A percentile compares a stretch with the other conserved stretches of the same genome.
Conservation (phyloP, 805 yeast genomes). For the Candida quercuum region DNA sequence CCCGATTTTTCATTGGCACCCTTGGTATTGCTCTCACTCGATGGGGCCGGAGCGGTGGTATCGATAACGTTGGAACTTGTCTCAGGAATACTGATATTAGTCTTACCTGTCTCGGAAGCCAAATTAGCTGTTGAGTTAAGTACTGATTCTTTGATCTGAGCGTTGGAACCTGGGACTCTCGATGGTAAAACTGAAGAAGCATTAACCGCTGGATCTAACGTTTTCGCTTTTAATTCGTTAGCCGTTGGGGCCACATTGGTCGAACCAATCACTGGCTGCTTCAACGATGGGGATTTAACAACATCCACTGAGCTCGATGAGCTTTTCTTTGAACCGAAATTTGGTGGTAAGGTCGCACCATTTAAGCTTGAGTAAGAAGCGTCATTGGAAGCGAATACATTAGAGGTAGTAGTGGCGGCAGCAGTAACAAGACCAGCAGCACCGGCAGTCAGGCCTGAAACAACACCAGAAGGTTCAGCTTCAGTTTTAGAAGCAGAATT, state of each 20-base stretch:
- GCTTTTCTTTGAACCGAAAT: conserved; percentile 16
- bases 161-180: no score
- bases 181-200: no score
- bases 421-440: background rate
- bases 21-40: conserved; percentile 7
- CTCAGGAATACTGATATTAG: background rate
- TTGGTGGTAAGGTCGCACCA: conserved; percentile 23
- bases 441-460: background rate
- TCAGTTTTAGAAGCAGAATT: background rate
- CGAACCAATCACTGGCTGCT: background rate
- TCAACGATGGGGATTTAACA: background rate
- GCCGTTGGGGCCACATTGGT: no score
- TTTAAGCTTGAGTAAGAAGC: conserved; percentile 12
- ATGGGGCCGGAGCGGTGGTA: background rate
- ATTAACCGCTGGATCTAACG: background rate
- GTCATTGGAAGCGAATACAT: conserved; percentile 6
- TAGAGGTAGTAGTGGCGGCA: background rate
- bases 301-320: conserved; percentile 2
- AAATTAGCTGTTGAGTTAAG: no score
- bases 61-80: background rate
- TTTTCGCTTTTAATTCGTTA: background rate
- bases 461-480: background rate
- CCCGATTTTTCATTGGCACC: conserved; percentile 5
- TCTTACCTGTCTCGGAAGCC: no score
- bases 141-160: no score